Conservation (phyloP, 805 yeast genomes). For the Candida maesae region DNA sequence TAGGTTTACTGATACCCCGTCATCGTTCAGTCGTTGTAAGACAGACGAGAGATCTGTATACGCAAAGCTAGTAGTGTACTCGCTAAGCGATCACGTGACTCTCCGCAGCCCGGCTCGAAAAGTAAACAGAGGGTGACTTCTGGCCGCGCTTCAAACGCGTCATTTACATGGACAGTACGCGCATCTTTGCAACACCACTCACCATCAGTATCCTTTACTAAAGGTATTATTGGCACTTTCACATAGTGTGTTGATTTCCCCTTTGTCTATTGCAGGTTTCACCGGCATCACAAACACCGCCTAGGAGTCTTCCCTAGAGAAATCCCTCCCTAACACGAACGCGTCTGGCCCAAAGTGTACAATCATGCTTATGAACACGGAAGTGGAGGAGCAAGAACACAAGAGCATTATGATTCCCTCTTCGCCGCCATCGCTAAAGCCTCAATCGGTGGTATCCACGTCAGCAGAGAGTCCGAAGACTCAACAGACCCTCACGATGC, state of each 20-base stretch:
- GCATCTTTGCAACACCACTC: background rate
- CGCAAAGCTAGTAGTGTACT: too few relatives aligned
- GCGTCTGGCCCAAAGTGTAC: background rate
- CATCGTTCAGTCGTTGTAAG: too few relatives aligned
- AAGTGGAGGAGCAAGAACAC: background rate
- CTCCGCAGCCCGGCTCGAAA: background rate
- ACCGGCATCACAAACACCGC: too few relatives aligned
- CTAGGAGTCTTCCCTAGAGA: too few relatives aligned
- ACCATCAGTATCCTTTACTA: too few relatives aligned
- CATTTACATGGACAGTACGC: background rate
- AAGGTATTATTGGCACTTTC: too few relatives aligned
- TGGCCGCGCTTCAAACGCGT: background rate
- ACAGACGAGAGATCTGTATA: too few relatives aligned
- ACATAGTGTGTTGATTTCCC: too few relatives aligned
- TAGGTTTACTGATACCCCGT: too few relatives aligned
- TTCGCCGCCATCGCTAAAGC: background rate
- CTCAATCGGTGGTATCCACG: background rate
- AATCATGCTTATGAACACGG: background rate
- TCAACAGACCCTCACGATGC: conserved; percentile 1
- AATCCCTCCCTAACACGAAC: background rate
- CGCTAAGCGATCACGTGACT: too few relatives aligned
- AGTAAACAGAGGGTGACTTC: background rate
- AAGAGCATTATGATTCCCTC: background rate
- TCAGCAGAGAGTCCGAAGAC: conserved; percentile 10
- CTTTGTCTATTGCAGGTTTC: too few relatives aligned